Evolutionary conservation across 2,329 filamentous ascomycete genomes (phyloP), one percentile per base, ranked within the genome.

Genomic region (Penicillium sp.): DNA sequence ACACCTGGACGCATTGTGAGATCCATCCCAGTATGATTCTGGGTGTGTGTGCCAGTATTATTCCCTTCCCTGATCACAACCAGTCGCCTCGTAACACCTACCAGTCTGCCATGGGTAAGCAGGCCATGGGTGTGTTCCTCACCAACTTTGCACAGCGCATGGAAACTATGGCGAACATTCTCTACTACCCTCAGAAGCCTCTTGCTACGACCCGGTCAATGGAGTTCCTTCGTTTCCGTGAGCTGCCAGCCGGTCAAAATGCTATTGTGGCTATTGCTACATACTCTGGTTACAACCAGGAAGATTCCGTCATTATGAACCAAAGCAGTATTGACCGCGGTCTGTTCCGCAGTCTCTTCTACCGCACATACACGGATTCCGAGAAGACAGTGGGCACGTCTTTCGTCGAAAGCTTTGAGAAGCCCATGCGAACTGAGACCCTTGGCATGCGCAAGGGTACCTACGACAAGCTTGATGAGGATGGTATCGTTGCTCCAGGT

Each of bases 271-370:
- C 95, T 44, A 99, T 99, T 80, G 89, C 93, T 62, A 96, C 91
- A 77, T 99, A 99, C 81, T 97, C 93, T 58, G 95, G 95, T 63
- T 99, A 99, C 84, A 99, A 99, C 80, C 96, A 99, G 78, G 95
- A 99, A 92, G 95, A 99, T 88, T 99, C 95, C 69, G 94, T 99
- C 69, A 97, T 99, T 73, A 98, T 99, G 95, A 99, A 99, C 79
- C 95, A 99, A 82, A 97, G 93, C 81, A 97, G 93, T 79, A 98
- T 99, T 73, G 95, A 99, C 78, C 91, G 95, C 74, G 95, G 95
- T 65, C 85, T 99, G 4, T 99, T 99, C 89, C 88, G 96, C 73
- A 97, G 93, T 86, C 81, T 99, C 58, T 99, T 98, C 84, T 99
- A 97, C 86, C 89, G 96, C 70, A 93, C 94, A 12, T 99, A 99